phyloP scores from a whole-genome alignment of 257 asterid species.

The Fraxinus quadrangulata region DNA sequence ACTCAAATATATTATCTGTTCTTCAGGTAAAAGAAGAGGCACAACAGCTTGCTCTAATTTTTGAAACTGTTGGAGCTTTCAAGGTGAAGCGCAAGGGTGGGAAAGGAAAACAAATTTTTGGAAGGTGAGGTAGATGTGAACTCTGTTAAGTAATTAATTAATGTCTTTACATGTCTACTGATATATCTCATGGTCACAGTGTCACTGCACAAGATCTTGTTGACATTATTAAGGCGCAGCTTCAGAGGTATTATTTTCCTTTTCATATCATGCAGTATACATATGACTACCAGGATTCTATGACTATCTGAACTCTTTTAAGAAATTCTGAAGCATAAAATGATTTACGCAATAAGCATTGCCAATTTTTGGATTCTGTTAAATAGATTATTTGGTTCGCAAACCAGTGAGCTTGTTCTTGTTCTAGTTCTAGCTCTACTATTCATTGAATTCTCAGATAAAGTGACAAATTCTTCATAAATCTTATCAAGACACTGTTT shows the following conservation, averaged over 20 bases:
- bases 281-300: neutral
- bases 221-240: slow-evolving; percentile 95
- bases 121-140: slow-evolving; percentile 50
- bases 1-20: slow-evolving; percentile 6
- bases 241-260: slow-evolving; percentile 65
- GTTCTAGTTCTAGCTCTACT: neutral
- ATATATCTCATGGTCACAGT: slow-evolving; percentile 42
- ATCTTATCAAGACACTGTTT: neutral
- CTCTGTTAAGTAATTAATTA: slow-evolving; percentile 9
- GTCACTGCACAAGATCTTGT: slow-evolving; percentile 97
- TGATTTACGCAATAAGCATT: neutral
- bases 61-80: slow-evolving; percentile 97
- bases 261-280: slow-evolving; percentile 1
- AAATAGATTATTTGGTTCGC: neutral
- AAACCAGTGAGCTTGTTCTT: neutral
- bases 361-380: neutral
- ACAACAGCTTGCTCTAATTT: slow-evolving; percentile 75
- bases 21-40: slow-evolving; percentile 93
- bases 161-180: slow-evolving; percentile 15
- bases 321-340: neutral
- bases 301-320: neutral
- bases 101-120: slow-evolving; percentile 91
- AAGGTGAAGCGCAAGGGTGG: slow-evolving; percentile 99
- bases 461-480: neutral
- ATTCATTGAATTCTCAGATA: neutral